These are phyloP conservation scores for Starmerella floris DNA, from an alignment of 805 yeast genomes.

Conservation along the genomic window DNA sequence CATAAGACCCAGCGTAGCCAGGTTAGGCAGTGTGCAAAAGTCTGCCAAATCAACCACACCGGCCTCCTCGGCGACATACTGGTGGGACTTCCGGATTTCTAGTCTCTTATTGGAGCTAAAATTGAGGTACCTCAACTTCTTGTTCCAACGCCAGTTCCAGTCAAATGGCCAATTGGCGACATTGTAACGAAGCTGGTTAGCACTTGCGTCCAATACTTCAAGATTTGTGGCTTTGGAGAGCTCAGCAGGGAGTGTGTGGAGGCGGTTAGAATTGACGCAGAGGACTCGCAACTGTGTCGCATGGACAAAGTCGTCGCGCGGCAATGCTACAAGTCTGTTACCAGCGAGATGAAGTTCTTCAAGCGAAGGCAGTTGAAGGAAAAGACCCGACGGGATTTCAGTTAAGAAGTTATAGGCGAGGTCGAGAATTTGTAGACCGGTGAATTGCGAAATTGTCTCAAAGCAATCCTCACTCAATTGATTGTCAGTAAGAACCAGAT, in stretches of 20 bases:
- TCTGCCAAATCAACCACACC: slow-evolving; percentile 34
- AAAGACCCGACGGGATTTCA: slow-evolving; percentile 68
- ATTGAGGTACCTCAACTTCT: slow-evolving; percentile 61
- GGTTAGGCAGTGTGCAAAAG: slow-evolving; percentile 57
- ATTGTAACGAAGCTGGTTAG: slow-evolving; percentile 79
- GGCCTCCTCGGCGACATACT: slow-evolving; percentile 26
- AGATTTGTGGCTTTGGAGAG: slow-evolving; percentile 52
- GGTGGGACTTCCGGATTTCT: slow-evolving; percentile 48
- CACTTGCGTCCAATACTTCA: slow-evolving; percentile 74
- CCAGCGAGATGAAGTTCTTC: slow-evolving; percentile 69
- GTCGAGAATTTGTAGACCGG: slow-evolving; percentile 50
- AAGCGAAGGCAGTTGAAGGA: slow-evolving; percentile 43
- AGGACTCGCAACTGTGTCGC: slow-evolving; percentile 47
- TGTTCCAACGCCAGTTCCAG: slow-evolving; percentile 93
- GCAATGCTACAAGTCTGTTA: slow-evolving; percentile 60
- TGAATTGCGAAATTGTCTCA: slow-evolving; percentile 47
- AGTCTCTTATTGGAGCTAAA: slow-evolving; percentile 86
- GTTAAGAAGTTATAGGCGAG: slow-evolving; percentile 71
- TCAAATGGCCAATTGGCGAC: slow-evolving; percentile 91
- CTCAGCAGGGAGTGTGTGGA: slow-evolving; percentile 81
- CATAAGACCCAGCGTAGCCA: slow-evolving; percentile 72
- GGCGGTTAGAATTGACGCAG: slow-evolving; percentile 68
- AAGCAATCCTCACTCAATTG: slow-evolving; percentile 66
- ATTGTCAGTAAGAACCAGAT: slow-evolving; percentile 65
- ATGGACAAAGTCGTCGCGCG: slow-evolving; percentile 70